These are phyloP conservation scores for Ceriops decandra DNA, from an alignment of 345 rosid genomes.

Conservation along the genomic window DNA sequence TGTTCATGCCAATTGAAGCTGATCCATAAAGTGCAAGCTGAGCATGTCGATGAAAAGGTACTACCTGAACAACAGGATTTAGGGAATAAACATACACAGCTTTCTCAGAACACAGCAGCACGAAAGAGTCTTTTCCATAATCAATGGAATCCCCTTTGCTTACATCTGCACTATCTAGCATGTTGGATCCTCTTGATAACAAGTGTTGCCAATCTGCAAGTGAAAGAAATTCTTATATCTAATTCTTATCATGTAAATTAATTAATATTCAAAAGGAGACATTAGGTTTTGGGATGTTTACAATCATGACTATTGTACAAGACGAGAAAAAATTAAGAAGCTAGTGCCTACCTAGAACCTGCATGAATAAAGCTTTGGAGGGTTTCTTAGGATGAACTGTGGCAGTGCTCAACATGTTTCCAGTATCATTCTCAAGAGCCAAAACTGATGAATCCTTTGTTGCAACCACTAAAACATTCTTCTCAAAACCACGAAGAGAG, in stretches of 20 bases:
- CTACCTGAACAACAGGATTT: slow-evolving; percentile 64
- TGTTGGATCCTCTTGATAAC: slow-evolving; percentile 29
- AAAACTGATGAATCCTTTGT: slow-evolving; percentile 79
- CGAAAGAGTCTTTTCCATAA: slow-evolving; percentile 43
- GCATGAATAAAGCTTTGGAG: slow-evolving; percentile 72
- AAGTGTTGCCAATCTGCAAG: slow-evolving; percentile 51
- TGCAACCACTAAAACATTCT: slow-evolving; percentile 68
- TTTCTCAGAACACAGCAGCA: slow-evolving; percentile 80
- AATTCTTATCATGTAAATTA: background rate
- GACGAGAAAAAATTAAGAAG: background rate
- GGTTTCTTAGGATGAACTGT: slow-evolving; percentile 77
- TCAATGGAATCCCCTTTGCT: slow-evolving; percentile 40
- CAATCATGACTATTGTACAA: background rate
- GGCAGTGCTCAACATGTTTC: slow-evolving; percentile 58
- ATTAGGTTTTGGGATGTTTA: background rate
- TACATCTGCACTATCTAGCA: slow-evolving; percentile 25
- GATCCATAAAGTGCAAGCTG: background rate
- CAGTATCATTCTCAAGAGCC: slow-evolving; percentile 63
- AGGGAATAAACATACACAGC: slow-evolving; percentile 75
- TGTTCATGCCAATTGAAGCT: background rate
- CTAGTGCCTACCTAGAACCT: slow-evolving; percentile 51
- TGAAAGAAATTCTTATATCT: slow-evolving; percentile 6
- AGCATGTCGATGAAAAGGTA: background rate
- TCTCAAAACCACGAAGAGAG: slow-evolving; percentile 66
- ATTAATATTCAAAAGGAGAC: background rate